Conservation (phyloP, 257 asterid genomes). For the Ballota nigra region DNA sequence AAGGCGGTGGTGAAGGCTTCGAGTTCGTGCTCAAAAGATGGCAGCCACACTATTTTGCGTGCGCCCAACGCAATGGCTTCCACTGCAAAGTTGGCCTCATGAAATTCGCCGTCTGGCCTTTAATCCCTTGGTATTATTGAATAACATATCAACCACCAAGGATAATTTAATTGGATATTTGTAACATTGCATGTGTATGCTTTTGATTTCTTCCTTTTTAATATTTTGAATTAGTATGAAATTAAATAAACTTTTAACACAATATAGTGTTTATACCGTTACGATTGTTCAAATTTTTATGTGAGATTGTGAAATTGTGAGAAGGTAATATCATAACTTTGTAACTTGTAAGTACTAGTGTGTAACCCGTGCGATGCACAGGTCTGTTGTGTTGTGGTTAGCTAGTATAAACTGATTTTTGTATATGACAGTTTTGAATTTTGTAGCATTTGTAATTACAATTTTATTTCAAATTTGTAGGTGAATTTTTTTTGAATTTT, state of each 20-base stretch:
- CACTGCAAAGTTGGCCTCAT: conserved; percentile 74
- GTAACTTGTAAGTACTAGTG: too few relatives aligned
- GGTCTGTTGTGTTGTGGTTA: too few relatives aligned
- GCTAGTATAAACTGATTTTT: too few relatives aligned
- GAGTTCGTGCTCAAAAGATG: conserved; percentile 54
- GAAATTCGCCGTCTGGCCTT: conserved; percentile 72
- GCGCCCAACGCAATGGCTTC: conserved; percentile 58
- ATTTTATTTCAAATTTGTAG: too few relatives aligned
- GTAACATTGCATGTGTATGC: neutral
- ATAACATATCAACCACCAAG: too few relatives aligned
- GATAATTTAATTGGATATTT: neutral
- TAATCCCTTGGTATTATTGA: conserved; percentile 35
- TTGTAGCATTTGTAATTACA: too few relatives aligned
- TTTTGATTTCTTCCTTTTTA: neutral
- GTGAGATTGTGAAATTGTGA: neutral
- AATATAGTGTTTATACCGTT: too few relatives aligned
- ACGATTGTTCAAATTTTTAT: too few relatives aligned
- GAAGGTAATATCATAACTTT: too few relatives aligned
- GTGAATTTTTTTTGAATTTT: too few relatives aligned
- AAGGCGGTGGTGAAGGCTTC: conserved; percentile 58
- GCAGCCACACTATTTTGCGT: conserved; percentile 65
- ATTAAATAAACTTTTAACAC: neutral
- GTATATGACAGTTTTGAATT: too few relatives aligned
- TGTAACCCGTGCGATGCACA: too few relatives aligned
- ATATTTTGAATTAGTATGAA: neutral